phyloP scores from a whole-genome alignment of 768 basidiomycete genomes.

The Calocybe indica region DNA sequence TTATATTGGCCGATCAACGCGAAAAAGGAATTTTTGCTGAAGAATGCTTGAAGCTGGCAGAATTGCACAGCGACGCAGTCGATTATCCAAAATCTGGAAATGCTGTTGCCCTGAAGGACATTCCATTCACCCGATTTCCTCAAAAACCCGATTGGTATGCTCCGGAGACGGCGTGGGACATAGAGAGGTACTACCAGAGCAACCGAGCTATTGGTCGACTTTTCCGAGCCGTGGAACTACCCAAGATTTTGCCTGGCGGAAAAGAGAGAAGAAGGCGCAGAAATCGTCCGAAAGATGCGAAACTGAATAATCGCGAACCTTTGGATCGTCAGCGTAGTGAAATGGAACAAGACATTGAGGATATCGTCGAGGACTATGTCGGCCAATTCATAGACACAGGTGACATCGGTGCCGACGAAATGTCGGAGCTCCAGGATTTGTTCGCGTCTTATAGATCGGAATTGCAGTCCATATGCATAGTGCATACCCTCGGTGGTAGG shows the following conservation, averaged over 20 bases:
- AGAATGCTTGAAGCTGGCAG: constrained; percentile 48
- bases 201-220: constrained; percentile 51
- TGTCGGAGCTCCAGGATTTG: constrained; percentile 23
- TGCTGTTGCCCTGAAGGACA: constrained; percentile 29
- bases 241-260: constrained; percentile 7
- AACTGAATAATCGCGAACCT: constrained; percentile 14
- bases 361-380: constrained; percentile 18
- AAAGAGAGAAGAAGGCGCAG: constrained; percentile 9
- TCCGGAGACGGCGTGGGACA: constrained; percentile 43
- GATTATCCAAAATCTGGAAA: constrained; percentile 60
- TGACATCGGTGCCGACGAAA: constrained; percentile 10
- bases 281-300: constrained; percentile 6
- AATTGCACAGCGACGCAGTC: constrained; percentile 58
- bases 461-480: constrained; percentile 40
- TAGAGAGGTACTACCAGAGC: constrained; percentile 45
- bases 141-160: constrained; percentile 60
- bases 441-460: constrained; percentile 39
- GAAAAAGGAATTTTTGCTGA: constrained; percentile 36
- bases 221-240: constrained; percentile 56
- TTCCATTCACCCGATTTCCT: constrained; percentile 36
- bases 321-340: constrained; percentile 10
- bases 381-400: constrained; percentile 23
- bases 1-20: constrained; percentile 59
- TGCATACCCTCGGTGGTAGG: constrained; percentile 39
- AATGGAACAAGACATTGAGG: constrained; percentile 15